phyloP scores from a whole-genome alignment of 768 basidiomycete species.

The Jaapia argillacea region DNA sequence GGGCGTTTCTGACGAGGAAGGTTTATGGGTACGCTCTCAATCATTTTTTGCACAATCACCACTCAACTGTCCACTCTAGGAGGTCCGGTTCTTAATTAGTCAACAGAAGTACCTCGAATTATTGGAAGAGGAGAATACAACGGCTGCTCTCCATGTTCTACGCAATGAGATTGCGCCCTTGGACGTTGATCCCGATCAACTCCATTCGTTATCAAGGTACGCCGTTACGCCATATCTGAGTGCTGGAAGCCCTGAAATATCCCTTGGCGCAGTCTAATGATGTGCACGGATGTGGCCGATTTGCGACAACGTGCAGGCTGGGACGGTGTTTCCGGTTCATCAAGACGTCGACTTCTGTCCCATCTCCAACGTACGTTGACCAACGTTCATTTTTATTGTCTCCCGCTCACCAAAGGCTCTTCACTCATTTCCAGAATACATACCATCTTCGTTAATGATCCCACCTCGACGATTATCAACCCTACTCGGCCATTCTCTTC shows the following conservation, averaged over 20 bases:
- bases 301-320: slow-evolving; percentile 72
- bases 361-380: slow-evolving; percentile 66
- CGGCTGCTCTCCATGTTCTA: slow-evolving; percentile 75
- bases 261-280: slow-evolving; percentile 56
- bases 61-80: slow-evolving; percentile 28
- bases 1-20: slow-evolving; percentile 59
- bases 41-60: slow-evolving; percentile 2
- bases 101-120: slow-evolving; percentile 96
- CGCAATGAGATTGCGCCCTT: slow-evolving; percentile 84
- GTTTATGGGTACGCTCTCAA: slow-evolving; percentile 46
- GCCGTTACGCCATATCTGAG: slow-evolving; percentile 10
- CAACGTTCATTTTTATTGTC: background rate
- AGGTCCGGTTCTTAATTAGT: slow-evolving; percentile 78
- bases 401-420: background rate
- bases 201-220: slow-evolving; percentile 86
- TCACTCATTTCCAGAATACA: slow-evolving; percentile 46
- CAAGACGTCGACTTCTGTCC: slow-evolving; percentile 65
- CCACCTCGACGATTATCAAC: slow-evolving; percentile 82
- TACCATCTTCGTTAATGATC: slow-evolving; percentile 88
- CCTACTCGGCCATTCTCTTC: slow-evolving; percentile 76
- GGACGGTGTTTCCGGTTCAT: slow-evolving; percentile 82
- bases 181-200: slow-evolving; percentile 65
- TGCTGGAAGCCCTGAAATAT: slow-evolving; percentile 8
- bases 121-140: slow-evolving; percentile 72
- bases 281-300: slow-evolving; percentile 84